Conservation (phyloP, 2,329 filamentous ascomycete genomes). For the Fusarium hainanense region DNA sequence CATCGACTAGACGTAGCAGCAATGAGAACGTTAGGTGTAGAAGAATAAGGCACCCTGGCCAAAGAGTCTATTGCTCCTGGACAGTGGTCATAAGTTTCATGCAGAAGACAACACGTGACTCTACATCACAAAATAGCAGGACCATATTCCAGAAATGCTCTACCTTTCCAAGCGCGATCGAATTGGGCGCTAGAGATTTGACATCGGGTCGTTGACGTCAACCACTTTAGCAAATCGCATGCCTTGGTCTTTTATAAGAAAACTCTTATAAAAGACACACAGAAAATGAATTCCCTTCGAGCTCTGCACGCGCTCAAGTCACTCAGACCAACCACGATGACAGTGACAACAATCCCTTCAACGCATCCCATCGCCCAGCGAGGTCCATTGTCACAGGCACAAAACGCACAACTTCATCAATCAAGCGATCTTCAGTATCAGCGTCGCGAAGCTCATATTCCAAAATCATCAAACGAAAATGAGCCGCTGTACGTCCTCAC, state of each 20-base stretch:
- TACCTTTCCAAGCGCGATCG: neutral
- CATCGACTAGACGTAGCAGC: too few species aligned
- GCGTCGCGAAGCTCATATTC: constrained; percentile 17
- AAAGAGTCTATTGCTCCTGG: too few species aligned
- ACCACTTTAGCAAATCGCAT: neutral
- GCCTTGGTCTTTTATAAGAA: neutral
- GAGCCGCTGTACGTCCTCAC: constrained; percentile 24
- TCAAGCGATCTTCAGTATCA: constrained; percentile 18
- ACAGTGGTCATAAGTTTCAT: neutral
- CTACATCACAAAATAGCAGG: neutral
- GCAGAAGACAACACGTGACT: neutral
- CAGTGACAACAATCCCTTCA: constrained; percentile 15
- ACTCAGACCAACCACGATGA: neutral
- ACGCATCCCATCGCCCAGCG: constrained; percentile 9
- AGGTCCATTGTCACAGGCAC: constrained; percentile 2
- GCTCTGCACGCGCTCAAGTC: neutral
- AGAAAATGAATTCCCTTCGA: neutral
- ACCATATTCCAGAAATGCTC: neutral
- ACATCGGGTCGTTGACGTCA: constrained; percentile 21
- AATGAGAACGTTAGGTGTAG: too few species aligned
- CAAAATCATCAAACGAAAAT: neutral
- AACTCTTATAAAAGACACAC: too few species aligned
- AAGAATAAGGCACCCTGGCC: too few species aligned
- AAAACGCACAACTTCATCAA: constrained; percentile 1
- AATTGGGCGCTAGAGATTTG: neutral